Evolutionary conservation across 345 rosid genomes (phyloP), one percentile per base, ranked within the genome.

Genomic region (Euclidium syriacum): DNA sequence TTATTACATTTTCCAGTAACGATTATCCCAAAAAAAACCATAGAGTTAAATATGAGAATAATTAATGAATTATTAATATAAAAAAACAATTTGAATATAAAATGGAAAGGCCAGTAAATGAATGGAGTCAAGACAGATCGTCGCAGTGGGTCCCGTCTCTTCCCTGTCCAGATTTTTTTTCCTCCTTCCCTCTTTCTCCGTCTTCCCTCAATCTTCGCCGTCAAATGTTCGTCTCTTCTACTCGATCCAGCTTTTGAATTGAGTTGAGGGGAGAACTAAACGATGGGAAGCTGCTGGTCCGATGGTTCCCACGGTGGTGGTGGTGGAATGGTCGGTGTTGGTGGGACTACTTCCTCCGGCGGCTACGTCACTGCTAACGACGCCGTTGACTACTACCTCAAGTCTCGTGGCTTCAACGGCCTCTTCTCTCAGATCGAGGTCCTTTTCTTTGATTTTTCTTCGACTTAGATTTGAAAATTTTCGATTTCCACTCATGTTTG

Each of bases 221-320:
- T 59, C 53, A n/a, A 48, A 67, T 69, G 55, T 0, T 33, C 15
- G 8, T 22, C 44, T 60, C 66, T 40, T 5, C 26, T 32, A 9
- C 16, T 53, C 15, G 53, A 33, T 65, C 54, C 62, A 65, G 15
- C 22, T 42, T 36, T 6, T 62, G 32, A 35, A 20, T 6, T 0
- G 11, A 32, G 35, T 7, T 7, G 60, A 16, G 27, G 11, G 10
- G 35, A 3, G 11, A 7, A 5, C 6, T 6, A 2, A 5, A 32
- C 2, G 35, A 86, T 87, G 98, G 98, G 98, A 50, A 88, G 88
- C 58, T 92, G 98, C 75, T 86, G 73, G 83, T 92, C 98, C 20
- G 91, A 76, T 43, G 84, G 67, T 50, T 34, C 51, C 25, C 4
- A 56, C 24, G 36, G 51, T 10, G 34, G 54, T 5, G 85, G 79